Conservation (phyloP, 106 monocot genomes). For the Alisma plantagoaquatica region DNA sequence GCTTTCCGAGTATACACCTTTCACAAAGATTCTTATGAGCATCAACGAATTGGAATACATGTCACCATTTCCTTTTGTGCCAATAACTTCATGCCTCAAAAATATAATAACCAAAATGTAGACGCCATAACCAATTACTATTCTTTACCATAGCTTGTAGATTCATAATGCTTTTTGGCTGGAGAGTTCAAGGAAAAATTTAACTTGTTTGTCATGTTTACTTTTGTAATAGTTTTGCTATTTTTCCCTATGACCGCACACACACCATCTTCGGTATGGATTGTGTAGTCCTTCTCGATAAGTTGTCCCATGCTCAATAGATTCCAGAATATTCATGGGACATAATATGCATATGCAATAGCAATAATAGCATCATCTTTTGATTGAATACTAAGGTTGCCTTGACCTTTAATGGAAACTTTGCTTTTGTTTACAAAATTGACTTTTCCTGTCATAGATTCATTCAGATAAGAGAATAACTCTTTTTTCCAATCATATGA, state of each 20-base stretch:
- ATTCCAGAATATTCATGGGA: neutral
- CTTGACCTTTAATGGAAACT: too few species aligned
- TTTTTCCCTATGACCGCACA: neutral
- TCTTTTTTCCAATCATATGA: too few species aligned
- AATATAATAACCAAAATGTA: neutral
- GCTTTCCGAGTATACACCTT: neutral
- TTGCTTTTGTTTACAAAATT: too few species aligned
- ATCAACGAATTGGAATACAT: neutral
- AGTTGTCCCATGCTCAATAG: slow-evolving; percentile 3
- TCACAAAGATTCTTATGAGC: neutral
- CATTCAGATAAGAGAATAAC: too few species aligned
- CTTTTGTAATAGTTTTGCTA: neutral
- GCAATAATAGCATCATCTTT: too few species aligned
- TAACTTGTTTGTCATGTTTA: neutral
- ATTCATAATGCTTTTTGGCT: neutral
- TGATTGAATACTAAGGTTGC: too few species aligned
- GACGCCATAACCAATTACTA: slow-evolving; percentile 6
- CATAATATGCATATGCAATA: neutral
- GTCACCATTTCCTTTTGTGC: neutral
- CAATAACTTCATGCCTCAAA: neutral
- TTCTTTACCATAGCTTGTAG: neutral
- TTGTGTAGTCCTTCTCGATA: neutral
- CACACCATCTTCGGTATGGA: neutral
- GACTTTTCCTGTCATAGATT: too few species aligned
- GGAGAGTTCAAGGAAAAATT: neutral